Percentiles rank a stretch among this genome's conserved stretches.
Evolutionary conservation across 2,329 filamentous ascomycete species (phyloP).

Genomic region (Beauveria sp.): DNA sequence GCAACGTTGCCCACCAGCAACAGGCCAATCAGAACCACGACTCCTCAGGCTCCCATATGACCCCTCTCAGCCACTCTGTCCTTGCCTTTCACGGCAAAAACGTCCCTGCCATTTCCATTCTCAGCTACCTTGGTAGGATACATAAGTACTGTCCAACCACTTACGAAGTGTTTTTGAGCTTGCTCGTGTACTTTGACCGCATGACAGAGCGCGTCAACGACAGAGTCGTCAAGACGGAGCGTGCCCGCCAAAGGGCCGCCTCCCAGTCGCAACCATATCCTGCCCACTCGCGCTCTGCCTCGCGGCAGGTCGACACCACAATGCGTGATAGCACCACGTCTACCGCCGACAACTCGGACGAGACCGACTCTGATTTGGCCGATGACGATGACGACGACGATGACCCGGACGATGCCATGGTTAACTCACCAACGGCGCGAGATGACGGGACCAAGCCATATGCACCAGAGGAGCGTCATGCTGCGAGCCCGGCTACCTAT

Average conservation of each 20-base stretch:
- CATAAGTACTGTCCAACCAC: constrained; percentile 99
- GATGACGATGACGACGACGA: constrained; percentile 38
- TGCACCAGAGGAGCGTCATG: constrained; percentile 18
- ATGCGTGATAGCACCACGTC: constrained; percentile 21
- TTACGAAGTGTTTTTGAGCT: constrained; percentile 92
- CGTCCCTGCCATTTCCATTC: constrained; percentile 90
- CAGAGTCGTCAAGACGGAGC: constrained; percentile 61
- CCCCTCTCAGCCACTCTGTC: constrained; percentile 56
- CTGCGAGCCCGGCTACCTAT: constrained; percentile 39
- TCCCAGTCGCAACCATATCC: constrained; percentile 11
- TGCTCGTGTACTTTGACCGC: constrained; percentile 95
- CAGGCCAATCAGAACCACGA: constrained; percentile 42
- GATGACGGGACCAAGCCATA: constrained; percentile 15
- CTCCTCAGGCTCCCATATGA: constrained; percentile 50
- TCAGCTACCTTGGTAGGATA: constrained; percentile 91
- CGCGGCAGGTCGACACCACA: constrained; percentile 23
- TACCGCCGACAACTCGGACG: constrained; percentile 27
- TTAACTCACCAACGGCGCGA: constrained; percentile 20
- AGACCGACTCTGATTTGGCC: constrained; percentile 43
- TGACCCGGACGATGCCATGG: constrained; percentile 26
- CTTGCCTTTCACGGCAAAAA: constrained; percentile 98
- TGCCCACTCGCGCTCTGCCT: constrained; percentile 17
- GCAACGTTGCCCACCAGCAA: constrained; percentile 53
- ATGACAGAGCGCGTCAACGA: constrained; percentile 97
- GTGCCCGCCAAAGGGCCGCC: constrained; percentile 34